Base-by-base conservation (phyloP, 176 grass and related monocot species). In the Puya raimondii region DNA sequence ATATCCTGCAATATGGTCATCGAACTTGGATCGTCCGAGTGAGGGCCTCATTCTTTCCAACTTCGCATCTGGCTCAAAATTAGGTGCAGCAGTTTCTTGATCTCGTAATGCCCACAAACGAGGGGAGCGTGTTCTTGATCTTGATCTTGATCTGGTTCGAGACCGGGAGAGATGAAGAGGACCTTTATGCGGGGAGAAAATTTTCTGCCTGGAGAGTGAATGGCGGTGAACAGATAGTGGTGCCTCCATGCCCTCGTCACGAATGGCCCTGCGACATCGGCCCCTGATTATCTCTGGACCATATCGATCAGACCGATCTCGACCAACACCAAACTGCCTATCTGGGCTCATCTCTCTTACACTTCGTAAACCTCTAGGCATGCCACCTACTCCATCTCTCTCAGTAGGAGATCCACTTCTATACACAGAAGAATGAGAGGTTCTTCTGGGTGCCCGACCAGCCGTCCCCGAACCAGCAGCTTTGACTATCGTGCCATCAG, bases 401-500 rank as follows among this genome's bases (percentile, higher is more conserved):
- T 85, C 77, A 73, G 68, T 27, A 78, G 83, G 80, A 51, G 85
- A 83, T 66, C 81, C 74, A 26, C 67, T 78, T 70, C 80, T 78
- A 80, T 67, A 78, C 72, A 72, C 63, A 67, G 73, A 78, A 18
- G 12, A 16, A 74, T 91, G 87, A 64, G 64, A 68, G 65, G 83
- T 47, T 69, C 71, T 80, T 75, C 72, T 67, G 49, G 69, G 51
- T 53, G 80, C 33, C 15, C 59, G 78, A 53, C 76, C 68, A 83
- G 66, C 54, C 80, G 61, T 72, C 66, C 77, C 70, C 61, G 68
- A 63, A 78, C 81, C 89, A 64, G 52, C 64, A 58, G 67, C 82
- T 84, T 80, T 99, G 71, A 91, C 94, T 74, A 99, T 75, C 59
- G 94, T 99, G 72, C 94, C 94, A 92, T 99, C 94, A 74, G 9